These are phyloP conservation scores for Exophiala lecanii-corni DNA, from an alignment of 2,329 filamentous ascomycete species.

Conservation along the genomic window DNA sequence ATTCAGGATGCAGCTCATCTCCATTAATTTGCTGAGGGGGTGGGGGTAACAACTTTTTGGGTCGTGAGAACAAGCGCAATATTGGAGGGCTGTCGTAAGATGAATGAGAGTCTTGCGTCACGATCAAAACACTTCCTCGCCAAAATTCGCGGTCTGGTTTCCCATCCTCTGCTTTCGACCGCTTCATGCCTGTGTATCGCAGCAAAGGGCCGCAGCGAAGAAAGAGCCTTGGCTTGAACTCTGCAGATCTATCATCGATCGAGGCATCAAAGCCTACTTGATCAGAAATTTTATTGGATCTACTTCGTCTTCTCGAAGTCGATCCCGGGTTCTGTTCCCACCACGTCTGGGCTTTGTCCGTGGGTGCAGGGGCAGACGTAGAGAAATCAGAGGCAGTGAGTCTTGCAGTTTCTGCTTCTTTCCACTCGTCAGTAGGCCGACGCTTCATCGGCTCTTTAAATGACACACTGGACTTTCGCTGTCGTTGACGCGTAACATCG, in stretches of 20 bases:
- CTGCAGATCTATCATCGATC: slow-evolving; percentile 23
- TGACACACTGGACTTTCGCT: slow-evolving; percentile 37
- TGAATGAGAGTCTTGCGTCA: slow-evolving; percentile 79
- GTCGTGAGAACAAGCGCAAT: slow-evolving; percentile 79
- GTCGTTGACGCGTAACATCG: slow-evolving; percentile 22
- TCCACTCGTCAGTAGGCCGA: slow-evolving; percentile 59
- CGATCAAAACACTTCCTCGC: slow-evolving; percentile 93
- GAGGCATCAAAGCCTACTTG: slow-evolving; percentile 39
- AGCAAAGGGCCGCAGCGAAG: slow-evolving; percentile 87
- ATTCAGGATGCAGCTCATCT: slow-evolving; percentile 66
- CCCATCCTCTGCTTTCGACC: slow-evolving; percentile 34
- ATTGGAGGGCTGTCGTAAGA: slow-evolving; percentile 74
- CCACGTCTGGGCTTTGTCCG: slow-evolving; percentile 61
- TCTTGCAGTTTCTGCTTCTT: slow-evolving; percentile 59
- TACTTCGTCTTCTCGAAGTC: slow-evolving; percentile 41
- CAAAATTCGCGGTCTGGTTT: slow-evolving; percentile 68
- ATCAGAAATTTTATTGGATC: slow-evolving; percentile 44
- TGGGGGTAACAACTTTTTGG: slow-evolving; percentile 74
- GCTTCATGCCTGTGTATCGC: slow-evolving; percentile 82
- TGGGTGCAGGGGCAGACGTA: slow-evolving; percentile 41
- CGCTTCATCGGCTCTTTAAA: slow-evolving; percentile 45
- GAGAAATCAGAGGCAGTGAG: slow-evolving; percentile 58
- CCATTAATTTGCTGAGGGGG: slow-evolving; percentile 66
- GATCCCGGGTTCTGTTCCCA: slow-evolving; percentile 62
- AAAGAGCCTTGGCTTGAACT: slow-evolving; percentile 76